Conservation (phyloP, 768 basidiomycete species). For the Suillus brevipes region DNA sequence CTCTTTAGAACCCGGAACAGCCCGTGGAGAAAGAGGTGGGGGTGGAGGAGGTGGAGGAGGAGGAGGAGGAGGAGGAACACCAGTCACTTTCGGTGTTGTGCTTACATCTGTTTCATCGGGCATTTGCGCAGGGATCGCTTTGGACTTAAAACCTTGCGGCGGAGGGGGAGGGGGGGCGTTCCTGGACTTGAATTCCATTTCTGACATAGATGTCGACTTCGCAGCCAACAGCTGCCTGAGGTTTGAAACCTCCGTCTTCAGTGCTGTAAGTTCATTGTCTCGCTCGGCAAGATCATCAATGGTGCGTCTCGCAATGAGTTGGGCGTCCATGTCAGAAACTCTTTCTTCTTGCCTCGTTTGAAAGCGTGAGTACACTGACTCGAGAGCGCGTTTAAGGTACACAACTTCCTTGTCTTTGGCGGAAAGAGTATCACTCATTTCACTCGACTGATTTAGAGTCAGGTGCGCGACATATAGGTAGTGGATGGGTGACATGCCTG, state of each 20-base stretch:
- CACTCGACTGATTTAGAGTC: slow-evolving; percentile 44
- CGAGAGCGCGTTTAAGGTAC: slow-evolving; percentile 82
- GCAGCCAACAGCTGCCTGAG: slow-evolving; percentile 52
- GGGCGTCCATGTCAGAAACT: slow-evolving; percentile 59
- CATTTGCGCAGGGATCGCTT: slow-evolving; percentile 1
- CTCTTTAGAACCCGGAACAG: background rate
- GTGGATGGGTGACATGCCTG: slow-evolving; percentile 47
- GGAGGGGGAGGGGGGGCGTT: slow-evolving; percentile 68
- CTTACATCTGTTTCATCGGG: background rate
- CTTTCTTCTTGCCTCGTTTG: slow-evolving; percentile 48
- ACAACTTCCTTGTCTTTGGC: slow-evolving; percentile 71
- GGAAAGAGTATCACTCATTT: slow-evolving; percentile 47
- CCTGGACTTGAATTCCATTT: slow-evolving; percentile 70
- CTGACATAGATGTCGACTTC: slow-evolving; percentile 52
- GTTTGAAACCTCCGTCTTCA: slow-evolving; percentile 50
- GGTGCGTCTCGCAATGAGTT: slow-evolving; percentile 65
- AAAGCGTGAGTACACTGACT: slow-evolving; percentile 84
- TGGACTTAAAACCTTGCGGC: slow-evolving; percentile 23
- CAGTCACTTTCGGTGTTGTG: slow-evolving; percentile 8
- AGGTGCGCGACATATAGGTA: slow-evolving; percentile 2
- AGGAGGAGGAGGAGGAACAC: background rate
- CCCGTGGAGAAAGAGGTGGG: slow-evolving; percentile 22
- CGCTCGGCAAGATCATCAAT: slow-evolving; percentile 70
- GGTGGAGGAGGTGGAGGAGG: slow-evolving; percentile 27
- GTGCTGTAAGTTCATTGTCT: slow-evolving; percentile 59